A percentile compares a stretch with the other conserved stretches of the same genome.
phyloP scores from a whole-genome alignment of 495 filamentous ascomycete genomes.

The Symbiotaphrina buchneri region DNA sequence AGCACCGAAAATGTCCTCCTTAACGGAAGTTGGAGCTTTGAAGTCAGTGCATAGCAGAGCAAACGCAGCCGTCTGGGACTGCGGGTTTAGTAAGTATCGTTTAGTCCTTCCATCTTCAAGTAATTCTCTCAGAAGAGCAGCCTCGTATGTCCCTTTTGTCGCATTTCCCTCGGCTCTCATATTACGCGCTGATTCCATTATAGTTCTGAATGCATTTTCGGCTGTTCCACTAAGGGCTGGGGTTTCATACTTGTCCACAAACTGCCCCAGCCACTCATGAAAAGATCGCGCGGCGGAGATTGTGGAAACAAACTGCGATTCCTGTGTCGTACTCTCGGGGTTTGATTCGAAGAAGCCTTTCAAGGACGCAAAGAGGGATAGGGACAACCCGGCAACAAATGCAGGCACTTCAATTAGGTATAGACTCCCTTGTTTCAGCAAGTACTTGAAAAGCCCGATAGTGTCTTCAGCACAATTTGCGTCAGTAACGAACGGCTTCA shows the following conservation, averaged over 20 bases:
- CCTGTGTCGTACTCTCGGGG: conserved; percentile 49
- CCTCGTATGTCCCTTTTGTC: conserved; percentile 37
- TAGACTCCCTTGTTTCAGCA: conserved; percentile 41
- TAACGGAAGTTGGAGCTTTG: conserved; percentile 25
- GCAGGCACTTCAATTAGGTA: conserved; percentile 41
- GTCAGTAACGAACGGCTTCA: conserved; percentile 60
- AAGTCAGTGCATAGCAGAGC: conserved; percentile 55
- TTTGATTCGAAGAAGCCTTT: conserved; percentile 44
- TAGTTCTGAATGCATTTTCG: conserved; percentile 31
- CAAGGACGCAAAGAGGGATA: conserved; percentile 54
- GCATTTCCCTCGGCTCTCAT: conserved; percentile 35
- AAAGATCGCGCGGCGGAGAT: conserved; percentile 43
- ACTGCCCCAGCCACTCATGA: conserved; percentile 44
- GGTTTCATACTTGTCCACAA: conserved; percentile 31
- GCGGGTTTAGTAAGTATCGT: conserved; percentile 38
- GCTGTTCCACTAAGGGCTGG: conserved; percentile 20
- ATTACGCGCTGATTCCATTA: conserved; percentile 37
- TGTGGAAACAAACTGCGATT: conserved; percentile 48
- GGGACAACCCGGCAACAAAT: conserved; percentile 56
- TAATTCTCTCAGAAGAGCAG: conserved; percentile 47
- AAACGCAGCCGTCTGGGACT: conserved; percentile 46
- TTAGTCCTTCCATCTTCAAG: conserved; percentile 43
- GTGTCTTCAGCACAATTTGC: conserved; percentile 80
- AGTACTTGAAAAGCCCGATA: conserved; percentile 67
- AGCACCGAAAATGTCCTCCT: conserved; percentile 34